Percentiles rank a stretch among this genome's conserved stretches.
Evolutionary conservation across 352 stramenopile species (phyloP).

Genomic region (Pilasporangium apinafurcum): DNA sequence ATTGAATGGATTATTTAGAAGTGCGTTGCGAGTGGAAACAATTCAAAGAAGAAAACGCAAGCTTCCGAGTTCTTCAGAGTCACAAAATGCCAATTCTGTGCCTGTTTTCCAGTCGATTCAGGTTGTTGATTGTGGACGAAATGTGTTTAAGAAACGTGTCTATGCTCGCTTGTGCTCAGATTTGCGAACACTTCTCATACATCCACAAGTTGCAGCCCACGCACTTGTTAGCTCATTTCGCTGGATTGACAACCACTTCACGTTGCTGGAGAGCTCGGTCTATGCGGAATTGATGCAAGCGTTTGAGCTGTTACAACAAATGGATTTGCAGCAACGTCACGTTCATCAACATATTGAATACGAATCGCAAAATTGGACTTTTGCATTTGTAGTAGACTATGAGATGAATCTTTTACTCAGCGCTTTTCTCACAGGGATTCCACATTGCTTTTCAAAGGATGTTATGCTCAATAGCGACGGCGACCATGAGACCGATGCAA

Average conservation of each 20-base stretch:
- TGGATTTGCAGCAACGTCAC: constrained; percentile 74
- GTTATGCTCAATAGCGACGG: constrained; percentile 12
- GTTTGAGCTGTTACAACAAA: constrained; percentile 66
- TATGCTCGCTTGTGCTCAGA: constrained; percentile 80
- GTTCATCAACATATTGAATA: constrained; percentile 72
- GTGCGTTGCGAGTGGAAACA: constrained; percentile 48
- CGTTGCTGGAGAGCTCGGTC: constrained; percentile 29
- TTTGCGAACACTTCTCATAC: constrained; percentile 66
- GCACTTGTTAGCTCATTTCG: constrained; percentile 55
- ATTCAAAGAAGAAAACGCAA: constrained; percentile 23
- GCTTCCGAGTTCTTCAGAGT: constrained; percentile 2
- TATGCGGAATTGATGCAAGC: constrained; percentile 50
- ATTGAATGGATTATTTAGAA: constrained; percentile 55
- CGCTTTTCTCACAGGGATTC: constrained; percentile 54
- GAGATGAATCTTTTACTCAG: constrained; percentile 73
- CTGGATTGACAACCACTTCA: constrained; percentile 18
- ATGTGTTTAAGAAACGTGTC: constrained; percentile 72
- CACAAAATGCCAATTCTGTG: background rate
- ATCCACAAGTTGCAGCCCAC: constrained; percentile 50
- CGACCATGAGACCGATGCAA: constrained; percentile 8
- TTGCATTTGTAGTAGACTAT: constrained; percentile 79
- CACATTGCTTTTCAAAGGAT: constrained; percentile 38
- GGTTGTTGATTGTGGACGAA: constrained; percentile 56
- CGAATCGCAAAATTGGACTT: constrained; percentile 80
- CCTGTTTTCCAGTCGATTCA: constrained; percentile 32